These are phyloP conservation scores for Penicillium herquei DNA, from an alignment of 495 filamentous ascomycete genomes.

Conservation along the genomic window DNA sequence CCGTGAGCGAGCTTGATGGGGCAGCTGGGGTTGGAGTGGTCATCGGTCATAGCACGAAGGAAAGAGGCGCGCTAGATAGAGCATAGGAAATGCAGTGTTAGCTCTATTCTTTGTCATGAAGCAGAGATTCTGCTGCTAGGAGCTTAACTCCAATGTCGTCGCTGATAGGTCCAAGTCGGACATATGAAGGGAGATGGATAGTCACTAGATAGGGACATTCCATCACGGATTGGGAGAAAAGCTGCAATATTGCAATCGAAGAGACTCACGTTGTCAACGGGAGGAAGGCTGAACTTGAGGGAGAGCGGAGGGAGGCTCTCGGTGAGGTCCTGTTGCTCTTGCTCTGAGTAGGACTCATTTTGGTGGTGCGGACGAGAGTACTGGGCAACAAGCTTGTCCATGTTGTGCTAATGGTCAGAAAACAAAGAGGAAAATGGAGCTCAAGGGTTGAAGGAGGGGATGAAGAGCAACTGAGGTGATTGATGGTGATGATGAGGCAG, in stretches of 20 bases:
- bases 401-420: slow-evolving; percentile 39
- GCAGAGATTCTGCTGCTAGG: neutral
- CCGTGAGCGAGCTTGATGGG: slow-evolving; percentile 99
- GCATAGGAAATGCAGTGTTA: slow-evolving; percentile 4
- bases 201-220: neutral
- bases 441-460: slow-evolving; percentile 7
- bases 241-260: neutral
- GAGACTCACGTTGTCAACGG: slow-evolving; percentile 77
- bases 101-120: neutral
- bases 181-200: neutral
- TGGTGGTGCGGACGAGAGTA: slow-evolving; percentile 77
- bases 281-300: slow-evolving; percentile 89
- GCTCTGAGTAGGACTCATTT: slow-evolving; percentile 66
- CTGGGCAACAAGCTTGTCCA: slow-evolving; percentile 91
- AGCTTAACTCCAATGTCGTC: neutral
- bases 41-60: slow-evolving; percentile 95
- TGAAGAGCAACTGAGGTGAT: slow-evolving; percentile 15
- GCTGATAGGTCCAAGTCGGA: neutral
- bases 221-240: neutral
- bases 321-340: slow-evolving; percentile 73
- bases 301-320: slow-evolving; percentile 68
- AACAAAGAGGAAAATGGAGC: slow-evolving; percentile 7
- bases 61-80: slow-evolving; percentile 73
- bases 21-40: slow-evolving; percentile 91
- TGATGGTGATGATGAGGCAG: slow-evolving; percentile 25